Evolutionary conservation across 2,329 filamentous ascomycete species (phyloP).

Genomic region (Fusarium lateritium): DNA sequence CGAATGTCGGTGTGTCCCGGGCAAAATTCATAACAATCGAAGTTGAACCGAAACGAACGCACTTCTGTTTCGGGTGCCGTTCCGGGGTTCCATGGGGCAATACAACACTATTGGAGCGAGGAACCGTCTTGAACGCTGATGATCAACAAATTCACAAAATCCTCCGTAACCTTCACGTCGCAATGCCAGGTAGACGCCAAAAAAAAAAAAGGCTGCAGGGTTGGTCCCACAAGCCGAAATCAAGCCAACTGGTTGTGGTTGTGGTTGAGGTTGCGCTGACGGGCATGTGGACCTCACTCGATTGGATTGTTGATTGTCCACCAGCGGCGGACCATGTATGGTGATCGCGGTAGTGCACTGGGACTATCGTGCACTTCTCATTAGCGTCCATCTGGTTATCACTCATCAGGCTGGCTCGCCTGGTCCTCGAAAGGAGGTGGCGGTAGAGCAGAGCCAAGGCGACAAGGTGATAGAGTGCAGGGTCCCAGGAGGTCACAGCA

Average conservation of each 20-base stretch:
- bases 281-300: conserved; percentile 45
- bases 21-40: conserved; percentile 9
- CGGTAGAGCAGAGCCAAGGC: conserved; percentile 24
- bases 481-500: conserved; percentile 3
- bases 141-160: conserved; percentile 23
- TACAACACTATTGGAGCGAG: conserved; percentile 32
- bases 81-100: conserved; percentile 25
- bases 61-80: conserved; percentile 22
- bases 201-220: conserved; percentile 39
- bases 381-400: conserved; percentile 17
- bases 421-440: conserved; percentile 20
- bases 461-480: conserved; percentile 7
- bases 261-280: conserved; percentile 37
- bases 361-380: conserved; percentile 13
- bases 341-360: conserved; percentile 45
- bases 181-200: conserved; percentile 17
- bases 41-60: conserved; percentile 20
- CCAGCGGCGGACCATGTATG: conserved; percentile 43
- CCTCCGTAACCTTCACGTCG: conserved; percentile 18
- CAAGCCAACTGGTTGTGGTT: conserved; percentile 32
- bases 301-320: conserved; percentile 42
- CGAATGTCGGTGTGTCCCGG: conserved; percentile 40
- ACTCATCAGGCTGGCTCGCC: conserved; percentile 9
- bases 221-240: conserved; percentile 46
- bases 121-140: conserved; percentile 23